These are phyloP conservation scores for Thalassiosira hispida DNA, from an alignment of 352 stramenopile species.

Conservation along the genomic window DNA sequence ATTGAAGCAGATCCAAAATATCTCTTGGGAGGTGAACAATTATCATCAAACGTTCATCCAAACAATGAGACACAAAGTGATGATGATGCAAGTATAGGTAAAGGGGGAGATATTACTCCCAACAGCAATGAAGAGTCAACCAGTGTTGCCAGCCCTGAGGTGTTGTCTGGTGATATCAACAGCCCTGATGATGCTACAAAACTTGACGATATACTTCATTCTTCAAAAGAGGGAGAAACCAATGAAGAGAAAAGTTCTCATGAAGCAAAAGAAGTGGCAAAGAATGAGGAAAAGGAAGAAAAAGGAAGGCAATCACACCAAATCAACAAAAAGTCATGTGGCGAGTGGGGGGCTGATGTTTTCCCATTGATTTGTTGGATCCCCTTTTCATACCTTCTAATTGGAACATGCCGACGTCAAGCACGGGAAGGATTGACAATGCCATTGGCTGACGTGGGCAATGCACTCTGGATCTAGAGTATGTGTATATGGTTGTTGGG, in stretches of 20 bases:
- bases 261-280: too few relatives aligned
- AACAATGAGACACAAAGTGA: not conserved
- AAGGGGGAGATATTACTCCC: not conserved
- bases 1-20: not conserved
- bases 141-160: too few relatives aligned
- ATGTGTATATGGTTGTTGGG: constrained; percentile 5
- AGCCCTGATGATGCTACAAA: too few relatives aligned
- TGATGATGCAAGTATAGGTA: not conserved
- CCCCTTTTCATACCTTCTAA: constrained; percentile 38
- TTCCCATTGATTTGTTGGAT: constrained; percentile 29
- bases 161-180: too few relatives aligned
- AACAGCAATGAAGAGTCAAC: not conserved
- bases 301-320: not conserved
- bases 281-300: not conserved
- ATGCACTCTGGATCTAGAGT: constrained; percentile 18
- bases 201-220: too few relatives aligned
- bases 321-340: constrained; percentile 6
- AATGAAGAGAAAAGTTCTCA: too few relatives aligned
- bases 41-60: not conserved
- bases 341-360: not conserved
- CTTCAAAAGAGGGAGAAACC: too few relatives aligned
- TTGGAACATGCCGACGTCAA: constrained; percentile 18
- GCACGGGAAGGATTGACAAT: not conserved
- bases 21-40: not conserved
- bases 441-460: constrained; percentile 28